Percentiles rank a stretch among this genome's conserved stretches.
Conservation (phyloP, 129 eudicot species). For the Flaveria linearis region DNA sequence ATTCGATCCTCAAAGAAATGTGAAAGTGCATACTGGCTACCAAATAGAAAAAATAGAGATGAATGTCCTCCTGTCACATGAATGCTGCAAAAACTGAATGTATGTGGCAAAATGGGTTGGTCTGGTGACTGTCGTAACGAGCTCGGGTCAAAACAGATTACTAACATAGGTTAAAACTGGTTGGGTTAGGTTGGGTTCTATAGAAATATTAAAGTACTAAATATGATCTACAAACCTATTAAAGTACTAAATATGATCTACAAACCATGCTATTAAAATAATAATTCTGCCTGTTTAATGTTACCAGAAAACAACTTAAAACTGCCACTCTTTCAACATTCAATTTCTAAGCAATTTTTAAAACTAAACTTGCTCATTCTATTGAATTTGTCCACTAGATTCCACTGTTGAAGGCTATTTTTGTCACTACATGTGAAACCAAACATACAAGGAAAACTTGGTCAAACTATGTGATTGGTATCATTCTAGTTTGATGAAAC, state of each 20-base stretch:
- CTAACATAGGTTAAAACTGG: neutral
- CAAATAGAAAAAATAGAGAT: neutral
- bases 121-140: neutral
- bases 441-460: slow-evolving; percentile 11
- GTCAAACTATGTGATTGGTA: slow-evolving; percentile 1
- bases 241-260: neutral
- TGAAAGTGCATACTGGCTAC: slow-evolving; percentile 20
- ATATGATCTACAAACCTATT: neutral
- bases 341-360: no score
- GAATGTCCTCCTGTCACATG: slow-evolving; percentile 1
- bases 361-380: neutral
- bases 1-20: neutral
- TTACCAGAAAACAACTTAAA: neutral
- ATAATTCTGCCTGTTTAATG: neutral
- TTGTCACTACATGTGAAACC: neutral
- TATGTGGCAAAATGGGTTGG: neutral
- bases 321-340: neutral
- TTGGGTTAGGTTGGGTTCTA: neutral
- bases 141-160: slow-evolving; percentile 2
- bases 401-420: neutral
- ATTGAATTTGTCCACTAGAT: neutral
- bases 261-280: neutral
- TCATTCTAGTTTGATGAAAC: slow-evolving; percentile 14
- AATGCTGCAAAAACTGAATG: neutral
- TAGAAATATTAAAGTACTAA: neutral